Evolutionary conservation across 2,329 filamentous ascomycete species (phyloP), one percentile per base, ranked within the genome.

Genomic region (Purpureocillium lavendulum): DNA sequence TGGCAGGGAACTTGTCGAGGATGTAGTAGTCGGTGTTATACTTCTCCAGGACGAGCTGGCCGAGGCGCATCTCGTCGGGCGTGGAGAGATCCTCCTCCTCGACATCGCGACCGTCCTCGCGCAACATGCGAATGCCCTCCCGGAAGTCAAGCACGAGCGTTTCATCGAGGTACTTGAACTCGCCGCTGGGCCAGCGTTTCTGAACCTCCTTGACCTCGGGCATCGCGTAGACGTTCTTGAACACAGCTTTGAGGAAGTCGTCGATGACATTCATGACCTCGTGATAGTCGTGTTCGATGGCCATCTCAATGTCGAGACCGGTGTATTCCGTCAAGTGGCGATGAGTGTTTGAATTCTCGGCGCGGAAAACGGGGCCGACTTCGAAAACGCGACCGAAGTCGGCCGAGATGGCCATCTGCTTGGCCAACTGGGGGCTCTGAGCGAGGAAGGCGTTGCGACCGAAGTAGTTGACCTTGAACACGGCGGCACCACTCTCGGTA

Each of bases 271-370:
- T 70, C 26, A 96, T 74, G 37, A 89, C 84, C 61, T 96, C 89
- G 53, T 94, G 83, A 58, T 96, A 95, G 59, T 94, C 82, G 51
- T 85, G 79, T 36, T 88, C 82, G 46, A 96, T 87, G 3, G 82
- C 75, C 90, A 96, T 96, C 57, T 96, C 89, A 14, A 96, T 62
- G 71, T 96, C 89, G 24, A 96, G 70, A 40, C 89, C 89, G 4
- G 88, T 96, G 58, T 94, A 96, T 59, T 96, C 89, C 0, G 89
- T 95, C 70, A 96, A 70, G 59, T 96, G 89, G 30, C 89, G 81
- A 55, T 95, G 89, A 0, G 89, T 96, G 61, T 96, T 96, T 56
- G 86, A 94, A 66, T 96, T 94, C 59, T 96, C 89, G 1, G 89
- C 89, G 49, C 89, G 80, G 71, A 96, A 96, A 7, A 96, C 88